phyloP scores from a whole-genome alignment of 2,329 filamentous ascomycete genomes.

The Ceratocystis huliohia region DNA sequence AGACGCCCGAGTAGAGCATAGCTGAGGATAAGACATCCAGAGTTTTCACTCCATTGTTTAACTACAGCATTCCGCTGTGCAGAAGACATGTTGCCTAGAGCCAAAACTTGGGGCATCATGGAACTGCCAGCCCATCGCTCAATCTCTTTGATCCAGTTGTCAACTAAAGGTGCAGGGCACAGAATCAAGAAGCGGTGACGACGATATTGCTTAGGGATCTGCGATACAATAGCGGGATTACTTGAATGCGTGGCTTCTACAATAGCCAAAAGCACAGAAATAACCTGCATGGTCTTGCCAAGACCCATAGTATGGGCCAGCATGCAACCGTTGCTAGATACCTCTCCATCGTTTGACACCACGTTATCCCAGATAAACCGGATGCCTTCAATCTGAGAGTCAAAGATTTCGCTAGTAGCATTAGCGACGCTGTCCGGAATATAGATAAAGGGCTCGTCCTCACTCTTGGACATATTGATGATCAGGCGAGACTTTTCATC shows the following conservation, averaged over 20 bases:
- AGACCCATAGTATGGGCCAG: conserved; percentile 85
- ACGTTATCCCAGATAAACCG: conserved; percentile 84
- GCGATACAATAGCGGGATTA: conserved; percentile 43
- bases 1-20: conserved; percentile 49
- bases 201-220: conserved; percentile 56
- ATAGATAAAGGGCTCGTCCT: conserved; percentile 48
- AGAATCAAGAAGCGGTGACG: conserved; percentile 55
- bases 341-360: conserved; percentile 39
- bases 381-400: conserved; percentile 69
- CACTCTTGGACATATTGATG: conserved; percentile 53
- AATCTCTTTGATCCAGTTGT: conserved; percentile 77
- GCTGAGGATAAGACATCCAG: conserved; percentile 65
- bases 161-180: conserved; percentile 60
- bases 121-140: conserved; percentile 31
- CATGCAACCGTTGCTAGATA: conserved; percentile 55
- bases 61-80: conserved; percentile 7
- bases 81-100: not conserved
- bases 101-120: conserved; percentile 12
- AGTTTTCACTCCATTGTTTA: conserved; percentile 45
- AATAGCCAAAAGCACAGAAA: conserved; percentile 68
- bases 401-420: conserved; percentile 44
- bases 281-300: conserved; percentile 85
- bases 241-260: conserved; percentile 49
- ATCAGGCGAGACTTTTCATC: conserved; percentile 39
- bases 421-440: conserved; percentile 50